Percentiles rank a stretch among this genome's conserved stretches.
Conservation (phyloP, 352 stramenopile genomes). For the Globisporangium irregulare region DNA sequence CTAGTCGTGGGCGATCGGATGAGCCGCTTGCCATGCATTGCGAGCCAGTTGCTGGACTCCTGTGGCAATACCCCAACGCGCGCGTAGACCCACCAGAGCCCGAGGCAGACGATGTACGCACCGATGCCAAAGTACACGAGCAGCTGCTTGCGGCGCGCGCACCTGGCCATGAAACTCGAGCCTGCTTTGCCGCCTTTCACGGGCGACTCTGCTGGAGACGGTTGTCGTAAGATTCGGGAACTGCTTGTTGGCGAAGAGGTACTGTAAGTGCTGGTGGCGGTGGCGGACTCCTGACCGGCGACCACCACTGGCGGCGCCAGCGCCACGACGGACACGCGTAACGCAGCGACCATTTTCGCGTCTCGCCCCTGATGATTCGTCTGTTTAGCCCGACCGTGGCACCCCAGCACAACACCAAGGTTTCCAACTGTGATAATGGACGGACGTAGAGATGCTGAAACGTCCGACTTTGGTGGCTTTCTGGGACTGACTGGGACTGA, state of each 20-base stretch:
- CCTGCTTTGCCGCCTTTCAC: background rate
- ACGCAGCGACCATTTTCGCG: background rate
- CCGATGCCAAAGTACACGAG: conserved; percentile 4
- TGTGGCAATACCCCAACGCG: background rate
- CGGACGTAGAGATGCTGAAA: background rate
- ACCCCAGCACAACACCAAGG: background rate
- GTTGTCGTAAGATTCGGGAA: background rate
- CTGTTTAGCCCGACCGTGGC: background rate
- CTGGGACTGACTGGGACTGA: background rate
- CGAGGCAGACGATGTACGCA: conserved; percentile 7
- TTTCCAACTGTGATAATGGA: background rate
- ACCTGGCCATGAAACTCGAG: background rate
- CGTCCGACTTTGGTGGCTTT: background rate
- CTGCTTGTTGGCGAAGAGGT: background rate
- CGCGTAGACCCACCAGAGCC: conserved; percentile 12
- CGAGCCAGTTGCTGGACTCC: conserved; percentile 11
- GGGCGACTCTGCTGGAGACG: background rate
- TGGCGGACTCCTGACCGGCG: background rate
- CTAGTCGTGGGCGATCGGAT: background rate
- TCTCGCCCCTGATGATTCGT: background rate
- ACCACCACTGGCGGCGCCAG: background rate
- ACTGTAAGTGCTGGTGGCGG: background rate
- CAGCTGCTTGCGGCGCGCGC: conserved; percentile 6
- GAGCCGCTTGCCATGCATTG: conserved; percentile 8
- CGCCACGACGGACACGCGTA: background rate